Conservation (phyloP, 2,329 filamentous ascomycete genomes). For the Alternaria angustiovoidea region DNA sequence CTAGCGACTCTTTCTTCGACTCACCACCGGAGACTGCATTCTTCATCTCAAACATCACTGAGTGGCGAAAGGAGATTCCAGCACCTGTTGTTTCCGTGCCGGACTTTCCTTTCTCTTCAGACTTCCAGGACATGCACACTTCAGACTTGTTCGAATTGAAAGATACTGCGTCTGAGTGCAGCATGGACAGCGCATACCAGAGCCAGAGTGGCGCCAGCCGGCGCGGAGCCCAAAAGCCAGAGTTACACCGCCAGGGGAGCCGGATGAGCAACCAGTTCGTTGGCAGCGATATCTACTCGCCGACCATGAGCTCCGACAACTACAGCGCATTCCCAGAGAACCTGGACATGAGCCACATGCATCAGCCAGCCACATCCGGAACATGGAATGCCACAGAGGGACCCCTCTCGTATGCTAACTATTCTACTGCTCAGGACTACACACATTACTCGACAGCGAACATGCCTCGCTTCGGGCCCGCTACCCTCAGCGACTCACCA, state of each 20-base stretch:
- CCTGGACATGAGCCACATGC: constrained; percentile 47
- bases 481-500: constrained; percentile 29
- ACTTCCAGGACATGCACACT: constrained; percentile 47
- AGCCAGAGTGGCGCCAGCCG: constrained; percentile 51
- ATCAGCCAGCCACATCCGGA: constrained; percentile 39
- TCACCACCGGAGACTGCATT: constrained; percentile 45
- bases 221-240: constrained; percentile 38
- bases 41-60: constrained; percentile 50
- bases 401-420: constrained; percentile 49
- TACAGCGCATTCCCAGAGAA: constrained; percentile 43
- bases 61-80: constrained; percentile 53
- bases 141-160: constrained; percentile 47
- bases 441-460: constrained; percentile 39
- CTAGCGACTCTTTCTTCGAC: constrained; percentile 53
- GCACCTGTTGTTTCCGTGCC: constrained; percentile 42
- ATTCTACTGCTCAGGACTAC: constrained; percentile 48
- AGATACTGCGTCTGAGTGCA: constrained; percentile 51
- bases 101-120: constrained; percentile 47
- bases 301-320: constrained; percentile 48
- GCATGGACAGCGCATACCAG: constrained; percentile 55
- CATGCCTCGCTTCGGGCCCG: constrained; percentile 32
- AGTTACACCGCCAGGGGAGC: constrained; percentile 40
- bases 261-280: constrained; percentile 43
- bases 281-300: constrained; percentile 46
- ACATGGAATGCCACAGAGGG: constrained; percentile 44